Evolutionary conservation across 306 rosid species (phyloP), one percentile per base, ranked within the genome.

Genomic region (Rosa lucieae): DNA sequence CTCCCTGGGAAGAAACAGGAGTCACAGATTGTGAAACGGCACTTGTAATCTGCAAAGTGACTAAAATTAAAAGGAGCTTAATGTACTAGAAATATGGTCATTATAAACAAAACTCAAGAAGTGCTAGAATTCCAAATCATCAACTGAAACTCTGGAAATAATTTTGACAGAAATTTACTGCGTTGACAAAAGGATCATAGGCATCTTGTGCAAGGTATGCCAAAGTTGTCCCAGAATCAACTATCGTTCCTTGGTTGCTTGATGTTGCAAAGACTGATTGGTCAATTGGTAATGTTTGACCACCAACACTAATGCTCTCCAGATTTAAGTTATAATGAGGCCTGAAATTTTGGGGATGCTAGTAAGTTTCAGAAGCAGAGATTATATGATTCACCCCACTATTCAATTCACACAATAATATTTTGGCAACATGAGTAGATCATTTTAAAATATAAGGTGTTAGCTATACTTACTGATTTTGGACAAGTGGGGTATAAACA

Each of bases 221-320:
- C 87, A 91, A 81, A 75, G 97, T 92, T 78, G 97, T 89, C 78
- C 97, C 97, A 13, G 97, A 89, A 78, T 92, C 97, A 78, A 92
- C 58, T 61, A 92, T 87, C 70, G 97, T 92, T 52, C 97, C 97
- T 77, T 77, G 61, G 83, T 21, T 88, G 81, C 37, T 82, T 78
- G 97, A 92, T 67, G 92, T 88, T 82, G 87, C 73, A 75, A 92
- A 92, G 67, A 92, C 91, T 1, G 89, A 68, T 67, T 89, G 73
- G 76, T 81, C 85, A 73, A 92, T 85, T 72, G 88, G 47, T 76
- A 92, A 77, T 7, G 21, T 42, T 78, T 89, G 89, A 77, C 97
- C 94, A 0, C 80, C 83, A 66, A 92, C 94, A 78, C 92, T 76
- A 77, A 92, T 92, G 84, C 90, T 90, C 84, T 84, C 87, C 58